Evolutionary conservation across 2,329 filamentous ascomycete genomes (phyloP).

Genomic region (Xylaria sp.): DNA sequence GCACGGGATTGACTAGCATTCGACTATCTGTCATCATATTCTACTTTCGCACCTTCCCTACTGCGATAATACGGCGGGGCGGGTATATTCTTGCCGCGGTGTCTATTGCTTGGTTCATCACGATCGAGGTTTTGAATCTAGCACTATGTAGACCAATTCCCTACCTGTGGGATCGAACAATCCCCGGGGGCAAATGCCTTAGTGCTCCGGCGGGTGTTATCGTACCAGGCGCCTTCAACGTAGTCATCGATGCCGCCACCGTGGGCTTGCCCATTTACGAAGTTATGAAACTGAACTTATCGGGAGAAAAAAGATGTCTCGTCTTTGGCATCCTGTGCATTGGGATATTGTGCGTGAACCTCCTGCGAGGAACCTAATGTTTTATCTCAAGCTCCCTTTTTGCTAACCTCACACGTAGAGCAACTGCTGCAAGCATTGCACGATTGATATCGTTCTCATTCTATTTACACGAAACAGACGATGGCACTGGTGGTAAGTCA

Average conservation of each 20-base stretch:
- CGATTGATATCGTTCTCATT: conserved; percentile 31
- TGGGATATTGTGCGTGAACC: conserved; percentile 36
- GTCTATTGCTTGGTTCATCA: conserved; percentile 45
- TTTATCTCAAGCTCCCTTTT: not conserved
- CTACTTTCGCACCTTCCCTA: conserved; percentile 37
- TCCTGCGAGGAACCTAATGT: not conserved
- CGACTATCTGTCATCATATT: conserved; percentile 37
- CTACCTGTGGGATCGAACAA: conserved; percentile 30
- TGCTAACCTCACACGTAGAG: conserved; percentile 25
- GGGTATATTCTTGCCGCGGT: conserved; percentile 20
- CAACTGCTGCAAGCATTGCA: conserved; percentile 31
- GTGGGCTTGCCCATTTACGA: conserved; percentile 34
- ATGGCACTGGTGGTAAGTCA: conserved; percentile 34
- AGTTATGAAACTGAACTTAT: conserved; percentile 32
- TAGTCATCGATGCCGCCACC: conserved; percentile 31
- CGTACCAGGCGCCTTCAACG: conserved; percentile 24
- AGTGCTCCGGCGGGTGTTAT: conserved; percentile 13
- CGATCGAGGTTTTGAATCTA: conserved; percentile 52
- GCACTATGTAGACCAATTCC: conserved; percentile 40
- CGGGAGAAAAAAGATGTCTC: conserved; percentile 21
- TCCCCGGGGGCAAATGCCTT: conserved; percentile 30
- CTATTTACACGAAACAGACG: conserved; percentile 2
- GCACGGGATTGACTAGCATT: conserved; percentile 29
- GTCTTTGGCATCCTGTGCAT: conserved; percentile 32
- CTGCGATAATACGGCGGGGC: conserved; percentile 25